Base-by-base conservation (phyloP, 2,329 filamentous ascomycete species). In the Drechslera avenae region DNA sequence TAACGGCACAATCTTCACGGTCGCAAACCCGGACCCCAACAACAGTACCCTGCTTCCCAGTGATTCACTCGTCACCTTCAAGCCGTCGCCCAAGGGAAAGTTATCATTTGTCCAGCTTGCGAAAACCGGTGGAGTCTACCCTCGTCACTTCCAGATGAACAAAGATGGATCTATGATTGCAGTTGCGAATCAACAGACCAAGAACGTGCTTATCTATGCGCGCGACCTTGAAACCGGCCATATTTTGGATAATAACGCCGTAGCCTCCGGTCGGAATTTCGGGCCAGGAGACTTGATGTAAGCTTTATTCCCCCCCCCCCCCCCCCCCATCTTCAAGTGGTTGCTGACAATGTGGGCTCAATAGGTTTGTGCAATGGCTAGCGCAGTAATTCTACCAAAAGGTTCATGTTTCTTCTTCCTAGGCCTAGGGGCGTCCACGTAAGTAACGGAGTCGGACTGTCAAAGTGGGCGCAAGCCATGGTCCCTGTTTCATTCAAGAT, bases 91-190 rank as follows among this genome's bases (percentile, higher is more conserved):
- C 3, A 81, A 79, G n/a, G 87, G 86, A 5, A 75, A 72, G 1
- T 76, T 90, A 19, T 72, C 65, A 0, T 79, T 83, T 48, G 68
- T 83, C 3, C 81, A 87, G 60, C 77, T 84, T 21, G 80, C 80
- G n/a, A 78, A 87, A 0, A 81, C 85, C 0, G 86, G 86, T 40
- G 89, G 89, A 2, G 70, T 75, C 6, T 81, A 79, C 47, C 89
- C 89, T 0, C 80, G 89, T 17, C 86, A 88, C 33, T 88, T 90
- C 69, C 81, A 80, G 42, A 73, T 90, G 49, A 91, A 87, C 70
- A 79, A 78, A 54, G 81, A 79, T 9, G 88, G 88, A 1, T 79
- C 79, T 46, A 73, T 87, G 51, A 74, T 90, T 3, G 88, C 86
- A 1, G 83, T 90, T 21, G 87, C 81, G 0, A 78, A 88, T 57